Percentiles rank a stretch among this genome's conserved stretches.
Conservation (phyloP, 352 stramenopile genomes). For the Hyaloperonospora arabidopsidis region DNA sequence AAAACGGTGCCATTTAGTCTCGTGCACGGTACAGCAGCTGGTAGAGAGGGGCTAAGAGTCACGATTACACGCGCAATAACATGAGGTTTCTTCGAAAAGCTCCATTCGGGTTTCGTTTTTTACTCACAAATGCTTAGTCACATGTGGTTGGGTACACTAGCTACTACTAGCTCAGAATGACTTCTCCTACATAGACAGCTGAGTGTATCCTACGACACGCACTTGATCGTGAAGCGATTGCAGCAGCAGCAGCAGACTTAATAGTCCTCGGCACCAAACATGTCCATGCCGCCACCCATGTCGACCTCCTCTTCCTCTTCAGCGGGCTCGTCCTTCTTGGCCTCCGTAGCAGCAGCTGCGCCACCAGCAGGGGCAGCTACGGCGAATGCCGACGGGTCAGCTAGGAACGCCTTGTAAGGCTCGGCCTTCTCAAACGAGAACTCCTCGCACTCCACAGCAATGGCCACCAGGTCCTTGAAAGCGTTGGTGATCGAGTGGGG, state of each 20-base stretch:
- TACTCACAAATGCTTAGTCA: no score
- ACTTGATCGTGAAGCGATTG: background rate
- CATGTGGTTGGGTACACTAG: no score
- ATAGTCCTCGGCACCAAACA: conserved; percentile 76
- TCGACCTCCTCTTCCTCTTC: conserved; percentile 81
- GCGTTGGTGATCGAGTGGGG: conserved; percentile 98
- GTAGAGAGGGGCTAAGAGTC: no score
- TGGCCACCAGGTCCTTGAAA: conserved; percentile 95
- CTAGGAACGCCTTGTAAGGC: conserved; percentile 94
- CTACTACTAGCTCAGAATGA: no score
- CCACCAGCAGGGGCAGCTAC: conserved; percentile 79
- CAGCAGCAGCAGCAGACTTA: conserved; percentile 23
- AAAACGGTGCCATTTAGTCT: conserved; percentile 21
- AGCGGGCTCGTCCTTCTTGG: conserved; percentile 51
- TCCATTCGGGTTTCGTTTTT: no score
- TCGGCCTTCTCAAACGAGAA: conserved; percentile 98
- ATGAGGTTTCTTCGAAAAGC: no score
- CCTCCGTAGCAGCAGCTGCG: conserved; percentile 55
- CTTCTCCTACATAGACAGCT: no score
- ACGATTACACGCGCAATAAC: no score
- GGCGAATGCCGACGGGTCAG: conserved; percentile 91
- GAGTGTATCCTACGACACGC: background rate
- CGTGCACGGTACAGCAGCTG: background rate
- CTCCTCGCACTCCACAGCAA: conserved; percentile 91
- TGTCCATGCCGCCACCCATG: conserved; percentile 83